Evolutionary conservation across 2,329 filamentous ascomycete species (phyloP).

Genomic region (Pseudopyrenochaeta lycopersici): DNA sequence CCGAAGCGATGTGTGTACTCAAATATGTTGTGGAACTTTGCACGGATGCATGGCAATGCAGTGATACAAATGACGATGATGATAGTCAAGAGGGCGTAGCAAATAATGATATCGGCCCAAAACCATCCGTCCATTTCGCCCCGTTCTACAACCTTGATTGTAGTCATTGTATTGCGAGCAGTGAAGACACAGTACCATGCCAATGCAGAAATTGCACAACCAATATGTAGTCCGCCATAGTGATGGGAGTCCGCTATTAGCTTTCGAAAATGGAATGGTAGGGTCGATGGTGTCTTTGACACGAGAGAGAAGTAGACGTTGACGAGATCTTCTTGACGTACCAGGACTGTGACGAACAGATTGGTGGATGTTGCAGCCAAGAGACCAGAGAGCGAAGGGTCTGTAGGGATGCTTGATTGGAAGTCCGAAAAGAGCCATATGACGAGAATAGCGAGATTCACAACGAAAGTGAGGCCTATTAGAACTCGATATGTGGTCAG

Average conservation of each 20-base stretch:
- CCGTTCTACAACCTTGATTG: constrained; percentile 25
- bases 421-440: neutral
- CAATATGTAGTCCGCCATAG: constrained; percentile 47
- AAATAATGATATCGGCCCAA: constrained; percentile 24
- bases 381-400: neutral
- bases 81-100: constrained; percentile 21
- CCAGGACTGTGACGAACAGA: constrained; percentile 38
- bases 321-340: constrained; percentile 46
- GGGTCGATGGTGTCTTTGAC: constrained; percentile 34
- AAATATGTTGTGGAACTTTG: constrained; percentile 43
- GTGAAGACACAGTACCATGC: constrained; percentile 57
- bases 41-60: constrained; percentile 33
- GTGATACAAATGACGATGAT: constrained; percentile 36
- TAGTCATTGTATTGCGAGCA: constrained; percentile 28
- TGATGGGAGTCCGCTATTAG: constrained; percentile 39
- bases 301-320: constrained; percentile 38
- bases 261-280: constrained; percentile 36
- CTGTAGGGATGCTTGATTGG: neutral
- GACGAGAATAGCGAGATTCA: constrained; percentile 14
- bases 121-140: constrained; percentile 24
- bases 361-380: constrained; percentile 47
- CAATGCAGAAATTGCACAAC: constrained; percentile 39
- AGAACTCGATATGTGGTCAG: constrained; percentile 28
- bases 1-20: constrained; percentile 47
- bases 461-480: constrained; percentile 9